A percentile compares a stretch with the other conserved stretches of the same genome.
Evolutionary conservation across 2,329 filamentous ascomycete genomes (phyloP).

Genomic region (Xylaria multiplex): DNA sequence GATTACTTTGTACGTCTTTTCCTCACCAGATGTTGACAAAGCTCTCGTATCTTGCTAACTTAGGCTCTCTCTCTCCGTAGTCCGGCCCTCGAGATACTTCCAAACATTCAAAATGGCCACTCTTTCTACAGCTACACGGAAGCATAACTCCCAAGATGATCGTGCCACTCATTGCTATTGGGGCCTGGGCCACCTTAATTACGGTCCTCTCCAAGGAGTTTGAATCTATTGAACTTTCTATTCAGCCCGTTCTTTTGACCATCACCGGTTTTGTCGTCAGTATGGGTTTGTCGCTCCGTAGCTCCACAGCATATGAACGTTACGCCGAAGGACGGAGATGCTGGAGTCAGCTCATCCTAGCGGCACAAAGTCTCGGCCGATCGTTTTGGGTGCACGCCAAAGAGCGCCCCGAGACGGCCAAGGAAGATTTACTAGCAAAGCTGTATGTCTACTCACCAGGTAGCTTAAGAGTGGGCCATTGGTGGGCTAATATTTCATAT

Average conservation of each 20-base stretch:
- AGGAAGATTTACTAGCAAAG: slow-evolving; percentile 76
- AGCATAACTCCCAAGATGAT: slow-evolving; percentile 79
- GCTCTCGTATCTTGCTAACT: slow-evolving; percentile 13
- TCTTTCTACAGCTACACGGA: slow-evolving; percentile 80
- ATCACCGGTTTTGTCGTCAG: slow-evolving; percentile 88
- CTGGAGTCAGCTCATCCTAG: slow-evolving; percentile 70
- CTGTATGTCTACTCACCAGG: slow-evolving; percentile 41
- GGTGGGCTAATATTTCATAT: slow-evolving; percentile 12
- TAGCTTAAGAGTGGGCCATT: too few relatives aligned
- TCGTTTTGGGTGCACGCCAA: slow-evolving; percentile 83
- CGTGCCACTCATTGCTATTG: slow-evolving; percentile 71
- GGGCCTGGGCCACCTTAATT: slow-evolving; percentile 72
- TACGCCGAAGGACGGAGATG: slow-evolving; percentile 69
- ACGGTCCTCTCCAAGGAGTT: slow-evolving; percentile 64
- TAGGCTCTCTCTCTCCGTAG: slow-evolving; percentile 40
- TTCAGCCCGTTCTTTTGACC: slow-evolving; percentile 78
- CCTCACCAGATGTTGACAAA: background rate
- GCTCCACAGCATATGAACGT: slow-evolving; percentile 81
- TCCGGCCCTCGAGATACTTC: slow-evolving; percentile 73
- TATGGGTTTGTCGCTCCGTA: slow-evolving; percentile 80
- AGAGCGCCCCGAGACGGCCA: slow-evolving; percentile 68
- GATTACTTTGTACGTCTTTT: slow-evolving; percentile 57
- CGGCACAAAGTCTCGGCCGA: slow-evolving; percentile 74
- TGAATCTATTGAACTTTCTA: slow-evolving; percentile 56
- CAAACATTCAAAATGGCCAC: slow-evolving; percentile 81